These are phyloP conservation scores for Aureobasidium sp. DNA, from an alignment of 2,329 filamentous ascomycete species.

Conservation along the genomic window DNA sequence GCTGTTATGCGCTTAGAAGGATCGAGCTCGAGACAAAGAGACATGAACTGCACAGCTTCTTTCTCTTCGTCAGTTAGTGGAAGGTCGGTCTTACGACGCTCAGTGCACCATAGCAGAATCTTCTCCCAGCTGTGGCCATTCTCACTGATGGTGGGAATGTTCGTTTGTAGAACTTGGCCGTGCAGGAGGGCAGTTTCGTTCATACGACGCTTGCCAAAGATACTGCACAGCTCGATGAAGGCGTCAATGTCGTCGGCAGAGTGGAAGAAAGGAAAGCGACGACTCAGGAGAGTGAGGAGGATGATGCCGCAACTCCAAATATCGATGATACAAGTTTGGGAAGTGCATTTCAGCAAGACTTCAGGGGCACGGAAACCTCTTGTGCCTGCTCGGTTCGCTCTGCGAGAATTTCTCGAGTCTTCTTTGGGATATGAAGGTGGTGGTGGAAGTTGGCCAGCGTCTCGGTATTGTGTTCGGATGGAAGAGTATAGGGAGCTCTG, in stretches of 20 bases:
- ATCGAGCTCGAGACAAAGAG: conserved; percentile 68
- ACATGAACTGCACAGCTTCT: conserved; percentile 65
- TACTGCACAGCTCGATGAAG: conserved; percentile 93
- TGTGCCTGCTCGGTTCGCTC: conserved; percentile 91
- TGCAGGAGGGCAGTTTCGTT: conserved; percentile 73
- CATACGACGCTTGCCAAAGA: conserved; percentile 84
- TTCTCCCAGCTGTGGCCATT: conserved; percentile 84
- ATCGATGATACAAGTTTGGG: conserved; percentile 86
- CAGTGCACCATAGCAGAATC: conserved; percentile 92
- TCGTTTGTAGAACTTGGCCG: conserved; percentile 87
- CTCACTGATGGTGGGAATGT: conserved; percentile 80
- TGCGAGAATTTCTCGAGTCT: conserved; percentile 77
- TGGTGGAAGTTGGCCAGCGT: conserved; percentile 25
- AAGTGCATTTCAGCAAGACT: conserved; percentile 93
- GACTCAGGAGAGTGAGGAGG: conserved; percentile 83
- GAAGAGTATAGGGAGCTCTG: conserved; percentile 51
- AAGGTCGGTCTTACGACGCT: conserved; percentile 51
- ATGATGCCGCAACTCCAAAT: conserved; percentile 98
- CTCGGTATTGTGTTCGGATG: conserved; percentile 14
- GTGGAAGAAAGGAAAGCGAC: conserved; percentile 96
- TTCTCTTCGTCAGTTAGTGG: conserved; percentile 60
- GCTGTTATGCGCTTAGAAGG: conserved; percentile 67
- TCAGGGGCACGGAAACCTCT: conserved; percentile 94
- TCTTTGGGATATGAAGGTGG: conserved; percentile 73
- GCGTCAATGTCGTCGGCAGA: conserved; percentile 97